A percentile compares a stretch with the other conserved stretches of the same genome.
phyloP scores from a whole-genome alignment of 805 yeast species.

The Cyberlindnera amylophila region DNA sequence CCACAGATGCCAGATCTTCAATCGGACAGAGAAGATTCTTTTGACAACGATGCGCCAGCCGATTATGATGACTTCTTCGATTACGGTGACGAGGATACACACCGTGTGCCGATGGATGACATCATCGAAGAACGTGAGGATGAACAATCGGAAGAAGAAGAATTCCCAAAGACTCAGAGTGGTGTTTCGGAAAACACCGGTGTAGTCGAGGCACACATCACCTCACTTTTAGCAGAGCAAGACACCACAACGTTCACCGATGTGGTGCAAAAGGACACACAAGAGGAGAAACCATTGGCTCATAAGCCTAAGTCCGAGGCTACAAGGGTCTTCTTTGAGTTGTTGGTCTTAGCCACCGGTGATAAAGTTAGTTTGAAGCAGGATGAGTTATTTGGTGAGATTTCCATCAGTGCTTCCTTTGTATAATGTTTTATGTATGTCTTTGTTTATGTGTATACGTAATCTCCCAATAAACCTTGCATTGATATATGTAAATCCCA shows the following conservation, averaged over 20 bases:
- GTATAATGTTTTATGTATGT: background rate
- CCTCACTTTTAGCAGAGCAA: background rate
- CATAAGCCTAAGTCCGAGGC: slow-evolving; percentile 51
- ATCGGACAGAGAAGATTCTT: slow-evolving; percentile 9
- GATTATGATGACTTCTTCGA: slow-evolving; percentile 27
- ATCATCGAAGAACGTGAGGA: slow-evolving; percentile 20
- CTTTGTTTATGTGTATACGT: too few relatives aligned
- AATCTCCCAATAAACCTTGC: background rate
- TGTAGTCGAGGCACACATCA: slow-evolving; percentile 33
- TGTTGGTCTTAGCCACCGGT: slow-evolving; percentile 75
- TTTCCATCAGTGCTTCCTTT: slow-evolving; percentile 25
- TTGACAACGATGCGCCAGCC: background rate
- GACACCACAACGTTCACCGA: slow-evolving; percentile 32
- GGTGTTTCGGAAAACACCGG: slow-evolving; percentile 43
- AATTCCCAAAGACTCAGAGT: background rate
- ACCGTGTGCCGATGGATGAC: too few relatives aligned
- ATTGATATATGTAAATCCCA: background rate
- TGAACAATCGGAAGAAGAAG: slow-evolving; percentile 18
- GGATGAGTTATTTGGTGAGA: slow-evolving; percentile 54
- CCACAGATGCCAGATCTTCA: slow-evolving; percentile 21
- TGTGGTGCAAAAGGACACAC: slow-evolving; percentile 32
- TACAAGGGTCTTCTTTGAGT: slow-evolving; percentile 72
- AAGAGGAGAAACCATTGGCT: slow-evolving; percentile 30
- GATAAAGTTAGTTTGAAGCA: slow-evolving; percentile 67
- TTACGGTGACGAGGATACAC: slow-evolving; percentile 33